phyloP scores from a whole-genome alignment of 1,139 yeast genomes.

The Saccharomyces hybrid region DNA sequence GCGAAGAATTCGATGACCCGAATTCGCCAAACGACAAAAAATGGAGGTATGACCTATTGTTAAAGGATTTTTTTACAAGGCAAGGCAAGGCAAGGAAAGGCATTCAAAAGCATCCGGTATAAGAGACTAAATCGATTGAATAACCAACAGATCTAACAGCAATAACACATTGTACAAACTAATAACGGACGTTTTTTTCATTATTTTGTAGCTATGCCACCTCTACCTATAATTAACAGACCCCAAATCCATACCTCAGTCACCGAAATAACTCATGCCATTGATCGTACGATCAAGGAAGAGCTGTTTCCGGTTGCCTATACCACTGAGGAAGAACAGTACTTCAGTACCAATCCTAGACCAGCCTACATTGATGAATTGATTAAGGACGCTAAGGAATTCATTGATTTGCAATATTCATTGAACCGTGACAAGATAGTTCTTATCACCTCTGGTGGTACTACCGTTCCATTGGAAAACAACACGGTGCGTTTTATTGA shows the following conservation, averaged over 20 bases:
- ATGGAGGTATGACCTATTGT: not conserved
- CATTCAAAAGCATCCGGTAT: not conserved
- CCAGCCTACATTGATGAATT: conserved; percentile 68
- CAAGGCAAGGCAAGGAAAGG: no score
- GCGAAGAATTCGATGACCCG: conserved; percentile 1
- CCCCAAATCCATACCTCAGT: conserved; percentile 46
- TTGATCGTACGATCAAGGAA: conserved; percentile 67
- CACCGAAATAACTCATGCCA: conserved; percentile 66
- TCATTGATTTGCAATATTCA: conserved; percentile 46
- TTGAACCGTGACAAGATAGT: conserved; percentile 49
- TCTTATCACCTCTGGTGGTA: conserved; percentile 93
- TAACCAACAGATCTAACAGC: not conserved
- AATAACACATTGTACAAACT: no score
- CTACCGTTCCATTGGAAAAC: conserved; percentile 94
- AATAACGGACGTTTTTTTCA: no score
- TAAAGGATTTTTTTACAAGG: not conserved
- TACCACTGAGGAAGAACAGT: conserved; percentile 61
- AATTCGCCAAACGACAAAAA: not conserved
- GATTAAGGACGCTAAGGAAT: conserved; percentile 46
- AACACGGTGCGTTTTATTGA: conserved; percentile 95
- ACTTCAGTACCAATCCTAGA: conserved; percentile 61
- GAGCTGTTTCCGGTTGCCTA: conserved; percentile 62
- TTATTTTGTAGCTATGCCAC: not conserved
- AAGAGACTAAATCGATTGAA: not conserved
- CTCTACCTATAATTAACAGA: not conserved